Conservation (phyloP, 1,284 basidiomycete genomes). For the Leccinum subatratum region DNA sequence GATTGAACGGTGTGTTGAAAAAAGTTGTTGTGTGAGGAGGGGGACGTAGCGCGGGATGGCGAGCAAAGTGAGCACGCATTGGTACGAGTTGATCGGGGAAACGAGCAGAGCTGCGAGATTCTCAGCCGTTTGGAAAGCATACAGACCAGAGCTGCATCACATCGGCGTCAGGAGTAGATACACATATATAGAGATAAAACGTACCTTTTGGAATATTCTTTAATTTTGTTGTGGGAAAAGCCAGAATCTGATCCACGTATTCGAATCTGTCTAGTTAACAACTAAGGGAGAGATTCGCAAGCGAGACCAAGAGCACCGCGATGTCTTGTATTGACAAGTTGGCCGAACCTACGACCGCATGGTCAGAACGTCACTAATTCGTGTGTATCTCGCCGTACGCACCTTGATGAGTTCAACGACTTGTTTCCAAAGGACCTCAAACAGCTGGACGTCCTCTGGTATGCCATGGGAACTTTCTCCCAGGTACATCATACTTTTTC, state of each 20-base stretch:
- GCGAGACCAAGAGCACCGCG: conserved; percentile 87
- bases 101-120: conserved; percentile 87
- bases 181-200: conserved; percentile 15
- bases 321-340: conserved; percentile 91
- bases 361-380: neutral
- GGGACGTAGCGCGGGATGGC: conserved; percentile 85
- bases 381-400: conserved; percentile 11
- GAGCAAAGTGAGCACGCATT: conserved; percentile 88
- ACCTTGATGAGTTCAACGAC: conserved; percentile 97
- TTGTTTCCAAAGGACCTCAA: conserved; percentile 97
- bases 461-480: conserved; percentile 85
- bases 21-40: conserved; percentile 79
- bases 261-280: conserved; percentile 95
- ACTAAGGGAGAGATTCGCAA: conserved; percentile 83
- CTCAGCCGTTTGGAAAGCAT: conserved; percentile 77
- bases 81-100: conserved; percentile 78
- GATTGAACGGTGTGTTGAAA: conserved; percentile 63
- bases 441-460: conserved; percentile 86
- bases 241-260: conserved; percentile 91
- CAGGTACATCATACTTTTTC: conserved; percentile 27
- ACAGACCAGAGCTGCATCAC: conserved; percentile 70
- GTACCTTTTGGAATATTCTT: conserved; percentile 76
- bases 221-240: conserved; percentile 83
- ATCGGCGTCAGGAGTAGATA: conserved; percentile 5
- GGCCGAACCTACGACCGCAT: conserved; percentile 71